Conservation (phyloP, 495 filamentous ascomycete genomes). For the Talaromyces proteolyticus region DNA sequence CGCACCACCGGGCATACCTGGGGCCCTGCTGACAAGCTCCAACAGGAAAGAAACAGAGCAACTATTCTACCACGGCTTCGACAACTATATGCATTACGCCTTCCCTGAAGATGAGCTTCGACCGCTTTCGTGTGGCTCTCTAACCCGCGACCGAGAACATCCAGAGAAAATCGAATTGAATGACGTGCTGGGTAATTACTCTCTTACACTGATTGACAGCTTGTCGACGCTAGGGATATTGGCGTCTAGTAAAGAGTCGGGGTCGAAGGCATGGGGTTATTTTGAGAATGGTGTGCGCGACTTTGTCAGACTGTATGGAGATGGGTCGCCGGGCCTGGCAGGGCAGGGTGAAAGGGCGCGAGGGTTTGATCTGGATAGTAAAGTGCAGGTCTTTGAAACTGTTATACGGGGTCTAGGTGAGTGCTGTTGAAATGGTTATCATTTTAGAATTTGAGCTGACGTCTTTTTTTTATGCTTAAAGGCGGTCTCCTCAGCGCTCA, state of each 20-base stretch:
- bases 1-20: background rate
- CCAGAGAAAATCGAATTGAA: conserved; percentile 83
- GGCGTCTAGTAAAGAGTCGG: conserved; percentile 56
- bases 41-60: conserved; percentile 70
- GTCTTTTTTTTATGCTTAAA: conserved; percentile 6
- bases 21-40: background rate
- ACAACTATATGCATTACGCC: conserved; percentile 89
- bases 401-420: conserved; percentile 82
- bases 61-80: conserved; percentile 96
- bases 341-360: conserved; percentile 68
- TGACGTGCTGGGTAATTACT: conserved; percentile 95
- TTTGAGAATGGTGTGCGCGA: conserved; percentile 77
- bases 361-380: conserved; percentile 93
- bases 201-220: conserved; percentile 90
- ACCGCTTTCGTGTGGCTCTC: conserved; percentile 76
- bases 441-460: background rate
- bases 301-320: conserved; percentile 82
- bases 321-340: conserved; percentile 62
- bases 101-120: conserved; percentile 97
- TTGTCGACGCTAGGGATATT: conserved; percentile 89
- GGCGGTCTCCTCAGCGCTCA: conserved; percentile 87
- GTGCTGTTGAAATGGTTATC: background rate
- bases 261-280: conserved; percentile 58
- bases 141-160: conserved; percentile 75
- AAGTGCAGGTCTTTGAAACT: conserved; percentile 97